phyloP scores from a whole-genome alignment of 2,329 filamentous ascomycete species.

The Penicillium sp. region DNA sequence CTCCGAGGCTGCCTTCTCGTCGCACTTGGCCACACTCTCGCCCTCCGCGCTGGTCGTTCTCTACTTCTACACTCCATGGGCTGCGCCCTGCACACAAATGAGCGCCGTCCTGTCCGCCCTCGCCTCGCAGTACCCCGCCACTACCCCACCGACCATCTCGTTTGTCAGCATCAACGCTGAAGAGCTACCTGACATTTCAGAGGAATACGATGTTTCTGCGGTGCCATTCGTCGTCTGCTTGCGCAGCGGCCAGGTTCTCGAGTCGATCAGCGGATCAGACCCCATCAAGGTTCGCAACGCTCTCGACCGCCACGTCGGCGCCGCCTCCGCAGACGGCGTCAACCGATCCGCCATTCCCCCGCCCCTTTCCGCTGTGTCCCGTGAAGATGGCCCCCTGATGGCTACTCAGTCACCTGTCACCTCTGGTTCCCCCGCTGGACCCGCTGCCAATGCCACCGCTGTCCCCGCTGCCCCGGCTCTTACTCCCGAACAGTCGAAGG shows the following conservation, averaged over 20 bases:
- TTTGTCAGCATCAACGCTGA: slow-evolving; percentile 95
- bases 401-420: slow-evolving; percentile 31
- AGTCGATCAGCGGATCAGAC: slow-evolving; percentile 87
- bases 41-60: slow-evolving; percentile 73
- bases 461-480: slow-evolving; percentile 23
- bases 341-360: slow-evolving; percentile 39
- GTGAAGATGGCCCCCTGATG: slow-evolving; percentile 31
- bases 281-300: slow-evolving; percentile 78
- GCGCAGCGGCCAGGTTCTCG: slow-evolving; percentile 70
- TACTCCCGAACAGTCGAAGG: slow-evolving; percentile 62
- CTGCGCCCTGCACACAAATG: slow-evolving; percentile 94
- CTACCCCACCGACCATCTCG: slow-evolving; percentile 64
- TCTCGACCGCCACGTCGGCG: slow-evolving; percentile 75
- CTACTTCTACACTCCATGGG: slow-evolving; percentile 97
- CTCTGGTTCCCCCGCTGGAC: slow-evolving; percentile 20
- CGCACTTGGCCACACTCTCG: slow-evolving; percentile 64
- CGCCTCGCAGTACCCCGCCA: slow-evolving; percentile 76
- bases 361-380: slow-evolving; percentile 40
- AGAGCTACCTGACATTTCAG: slow-evolving; percentile 86
- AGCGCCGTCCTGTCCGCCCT: slow-evolving; percentile 79
- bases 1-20: slow-evolving; percentile 69
- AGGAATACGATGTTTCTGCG: slow-evolving; percentile 89
- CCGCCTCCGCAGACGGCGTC: slow-evolving; percentile 22
- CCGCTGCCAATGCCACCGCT: slow-evolving; percentile 23
- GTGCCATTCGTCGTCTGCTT: slow-evolving; percentile 87